phyloP scores from a whole-genome alignment of 129 eudicot species.

The Tagetes patula region DNA sequence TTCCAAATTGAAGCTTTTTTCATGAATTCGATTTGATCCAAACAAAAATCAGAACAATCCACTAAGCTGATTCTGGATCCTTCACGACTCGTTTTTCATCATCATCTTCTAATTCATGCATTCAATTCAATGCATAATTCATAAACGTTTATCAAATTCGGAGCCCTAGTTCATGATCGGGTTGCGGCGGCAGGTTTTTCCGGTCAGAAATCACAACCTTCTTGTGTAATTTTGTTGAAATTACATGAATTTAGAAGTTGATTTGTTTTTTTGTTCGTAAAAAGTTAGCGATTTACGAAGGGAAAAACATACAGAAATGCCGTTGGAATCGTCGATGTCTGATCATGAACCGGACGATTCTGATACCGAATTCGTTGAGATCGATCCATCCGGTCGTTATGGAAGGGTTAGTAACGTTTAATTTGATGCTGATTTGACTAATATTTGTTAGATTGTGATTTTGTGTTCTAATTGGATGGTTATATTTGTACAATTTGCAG shows the following conservation, averaged over 20 bases:
- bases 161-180: conserved; percentile 28
- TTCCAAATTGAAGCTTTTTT: conserved; percentile 25
- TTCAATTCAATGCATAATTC: conserved; percentile 15
- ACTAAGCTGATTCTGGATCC: conserved; percentile 24
- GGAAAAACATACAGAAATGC: conserved; percentile 35
- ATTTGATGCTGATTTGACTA: conserved; percentile 12
- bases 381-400: conserved; percentile 86
- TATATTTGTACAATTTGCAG: conserved; percentile 49
- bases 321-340: conserved; percentile 44
- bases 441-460: background rate
- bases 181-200: conserved; percentile 21
- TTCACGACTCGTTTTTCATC: conserved; percentile 14
- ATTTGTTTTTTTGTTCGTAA: conserved; percentile 31
- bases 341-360: conserved; percentile 66
- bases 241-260: conserved; percentile 23
- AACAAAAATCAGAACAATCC: conserved; percentile 22
- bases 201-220: conserved; percentile 15
- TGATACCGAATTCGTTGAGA: conserved; percentile 69
- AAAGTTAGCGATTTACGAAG: conserved; percentile 37
- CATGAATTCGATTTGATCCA: conserved; percentile 20
- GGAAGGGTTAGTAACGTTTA: conserved; percentile 72
- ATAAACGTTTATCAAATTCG: background rate
- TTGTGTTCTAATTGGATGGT: conserved; percentile 7
- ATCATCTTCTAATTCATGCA: background rate
- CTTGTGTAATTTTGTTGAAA: background rate